These are phyloP conservation scores for Brassica nigra DNA, from an alignment of 345 rosid species.

Conservation along the genomic window DNA sequence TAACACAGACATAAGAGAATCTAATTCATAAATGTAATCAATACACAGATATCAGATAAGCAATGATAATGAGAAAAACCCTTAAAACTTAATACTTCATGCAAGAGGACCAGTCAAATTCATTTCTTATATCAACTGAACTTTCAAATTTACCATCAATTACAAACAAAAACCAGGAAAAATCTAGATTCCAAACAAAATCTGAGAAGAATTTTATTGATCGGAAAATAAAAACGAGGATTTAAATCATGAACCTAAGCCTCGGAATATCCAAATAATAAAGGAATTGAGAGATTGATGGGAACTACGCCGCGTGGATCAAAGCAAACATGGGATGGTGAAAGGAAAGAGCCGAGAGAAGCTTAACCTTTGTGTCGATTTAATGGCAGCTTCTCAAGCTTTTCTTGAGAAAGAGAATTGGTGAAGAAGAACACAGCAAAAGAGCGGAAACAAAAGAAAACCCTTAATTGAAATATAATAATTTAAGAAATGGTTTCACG, in stretches of 20 bases:
- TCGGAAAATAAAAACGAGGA: constrained; percentile 15
- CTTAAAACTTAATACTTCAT: not conserved
- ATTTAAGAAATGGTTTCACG: constrained; percentile 10
- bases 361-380: constrained; percentile 40
- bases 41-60: constrained; percentile 27
- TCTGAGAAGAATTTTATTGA: constrained; percentile 3
- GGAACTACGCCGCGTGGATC: constrained; percentile 46
- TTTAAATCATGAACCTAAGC: constrained; percentile 51
- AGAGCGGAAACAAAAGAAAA: constrained; percentile 17
- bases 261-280: constrained; percentile 13
- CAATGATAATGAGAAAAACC: constrained; percentile 15
- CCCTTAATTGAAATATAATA: constrained; percentile 26
- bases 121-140: constrained; percentile 2
- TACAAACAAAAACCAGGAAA: not conserved
- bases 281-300: not conserved
- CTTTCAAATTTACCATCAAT: constrained; percentile 30
- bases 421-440: constrained; percentile 37
- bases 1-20: not conserved
- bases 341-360: constrained; percentile 36
- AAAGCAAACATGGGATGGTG: constrained; percentile 48
- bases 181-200: constrained; percentile 19
- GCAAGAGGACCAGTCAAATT: constrained; percentile 14
- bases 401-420: constrained; percentile 39
- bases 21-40: constrained; percentile 12
- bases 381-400: constrained; percentile 43